Evolutionary conservation across 2,329 filamentous ascomycete genomes (phyloP).

Genomic region (Calonectria pseudoturangicola): DNA sequence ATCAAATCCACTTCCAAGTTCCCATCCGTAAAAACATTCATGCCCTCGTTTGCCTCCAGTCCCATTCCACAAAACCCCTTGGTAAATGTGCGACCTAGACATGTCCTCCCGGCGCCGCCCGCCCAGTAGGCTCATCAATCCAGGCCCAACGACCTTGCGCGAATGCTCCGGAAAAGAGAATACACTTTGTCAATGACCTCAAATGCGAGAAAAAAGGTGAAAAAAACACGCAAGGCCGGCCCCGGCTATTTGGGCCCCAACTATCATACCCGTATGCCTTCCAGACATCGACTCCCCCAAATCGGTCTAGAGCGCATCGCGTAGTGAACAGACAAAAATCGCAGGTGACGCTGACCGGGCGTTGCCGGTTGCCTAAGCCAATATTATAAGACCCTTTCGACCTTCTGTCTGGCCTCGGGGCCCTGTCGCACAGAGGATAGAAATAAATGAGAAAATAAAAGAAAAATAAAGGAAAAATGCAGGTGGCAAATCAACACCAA

Average conservation of each 20-base stretch:
- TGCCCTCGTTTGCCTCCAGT: constrained; percentile 52
- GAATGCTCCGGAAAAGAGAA: constrained; percentile 44
- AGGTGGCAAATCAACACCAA: constrained; percentile 60
- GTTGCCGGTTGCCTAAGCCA: constrained; percentile 32
- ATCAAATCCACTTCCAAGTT: constrained; percentile 51
- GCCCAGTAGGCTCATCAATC: constrained; percentile 40
- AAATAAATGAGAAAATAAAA: constrained; percentile 44
- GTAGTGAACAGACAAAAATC: constrained; percentile 23
- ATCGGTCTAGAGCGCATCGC: constrained; percentile 25
- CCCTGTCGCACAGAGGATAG: constrained; percentile 32
- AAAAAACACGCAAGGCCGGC: constrained; percentile 32
- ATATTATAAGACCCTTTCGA: constrained; percentile 48
- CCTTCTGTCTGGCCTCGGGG: constrained; percentile 44
- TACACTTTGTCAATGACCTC: constrained; percentile 42
- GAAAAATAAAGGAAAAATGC: constrained; percentile 54
- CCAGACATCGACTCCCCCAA: constrained; percentile 18
- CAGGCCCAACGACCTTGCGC: constrained; percentile 39
- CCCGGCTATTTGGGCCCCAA: constrained; percentile 24
- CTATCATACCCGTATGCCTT: constrained; percentile 18
- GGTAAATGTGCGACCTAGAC: constrained; percentile 46
- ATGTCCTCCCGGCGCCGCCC: constrained; percentile 39
- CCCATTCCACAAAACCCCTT: constrained; percentile 47
- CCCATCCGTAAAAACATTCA: constrained; percentile 53
- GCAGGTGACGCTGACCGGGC: constrained; percentile 23
- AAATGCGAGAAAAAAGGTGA: constrained; percentile 42